Evolutionary conservation across 139 green algal species (phyloP).

Genomic region (Tetradesmus lagerheimii): DNA sequence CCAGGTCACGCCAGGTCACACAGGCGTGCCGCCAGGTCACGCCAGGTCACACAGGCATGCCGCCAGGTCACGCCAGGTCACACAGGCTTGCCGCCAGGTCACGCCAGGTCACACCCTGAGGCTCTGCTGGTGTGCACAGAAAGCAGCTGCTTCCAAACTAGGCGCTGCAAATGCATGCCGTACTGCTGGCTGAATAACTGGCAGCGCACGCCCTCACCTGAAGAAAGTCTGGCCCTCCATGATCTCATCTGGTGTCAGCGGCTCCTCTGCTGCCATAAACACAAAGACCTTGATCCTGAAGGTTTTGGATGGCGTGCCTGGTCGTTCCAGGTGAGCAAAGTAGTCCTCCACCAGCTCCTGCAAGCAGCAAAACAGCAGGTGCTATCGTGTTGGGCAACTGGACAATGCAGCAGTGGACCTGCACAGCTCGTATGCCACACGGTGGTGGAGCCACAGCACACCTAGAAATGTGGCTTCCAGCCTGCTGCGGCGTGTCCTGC

Average conservation of each 20-base stretch:
- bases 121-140: no score
- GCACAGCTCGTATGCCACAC: no score
- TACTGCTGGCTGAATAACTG: background rate
- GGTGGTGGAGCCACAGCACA: no score
- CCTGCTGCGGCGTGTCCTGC: background rate
- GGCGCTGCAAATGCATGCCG: background rate
- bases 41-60: background rate
- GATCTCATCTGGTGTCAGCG: conserved; percentile 54
- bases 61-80: background rate
- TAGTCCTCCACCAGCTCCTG: conserved; percentile 89
- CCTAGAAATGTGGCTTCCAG: background rate
- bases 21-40: no score
- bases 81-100: background rate
- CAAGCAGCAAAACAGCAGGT: background rate
- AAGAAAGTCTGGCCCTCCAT: conserved; percentile 43
- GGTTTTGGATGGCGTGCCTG: conserved; percentile 71
- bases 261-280: conserved; percentile 67
- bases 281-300: conserved; percentile 79
- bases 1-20: no score
- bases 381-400: background rate
- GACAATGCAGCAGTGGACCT: background rate
- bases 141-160: background rate
- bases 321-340: conserved; percentile 55
- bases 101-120: background rate
- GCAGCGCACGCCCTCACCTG: conserved; percentile 22